Evolutionary conservation across 306 rosid species (phyloP).

Genomic region (Prunus persica): DNA sequence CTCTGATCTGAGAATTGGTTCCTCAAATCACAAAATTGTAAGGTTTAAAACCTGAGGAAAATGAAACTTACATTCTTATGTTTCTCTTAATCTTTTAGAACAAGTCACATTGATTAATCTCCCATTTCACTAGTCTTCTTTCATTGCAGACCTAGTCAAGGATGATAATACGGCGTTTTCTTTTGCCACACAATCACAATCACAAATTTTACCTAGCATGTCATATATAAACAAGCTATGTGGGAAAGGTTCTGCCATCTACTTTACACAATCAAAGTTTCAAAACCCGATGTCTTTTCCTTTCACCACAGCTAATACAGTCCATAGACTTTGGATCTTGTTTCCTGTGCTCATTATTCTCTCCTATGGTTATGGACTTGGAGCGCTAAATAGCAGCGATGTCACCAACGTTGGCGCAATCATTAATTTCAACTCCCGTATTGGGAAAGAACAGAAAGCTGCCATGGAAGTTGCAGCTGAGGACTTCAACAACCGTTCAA

Average conservation of each 20-base stretch:
- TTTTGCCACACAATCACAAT: background rate
- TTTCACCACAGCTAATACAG: background rate
- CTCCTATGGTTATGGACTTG: constrained; percentile 19
- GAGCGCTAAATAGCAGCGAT: constrained; percentile 7
- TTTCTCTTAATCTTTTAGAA: no score
- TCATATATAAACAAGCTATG: background rate
- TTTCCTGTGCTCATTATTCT: background rate
- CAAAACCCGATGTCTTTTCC: constrained; percentile 14
- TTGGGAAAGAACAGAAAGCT: constrained; percentile 42
- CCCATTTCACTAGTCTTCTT: background rate
- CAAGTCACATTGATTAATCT: background rate
- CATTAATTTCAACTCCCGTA: constrained; percentile 33
- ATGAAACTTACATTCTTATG: background rate
- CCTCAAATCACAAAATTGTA: no score
- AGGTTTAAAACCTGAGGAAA: no score
- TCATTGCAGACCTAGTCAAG: background rate
- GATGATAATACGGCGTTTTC: background rate
- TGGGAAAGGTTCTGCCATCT: background rate
- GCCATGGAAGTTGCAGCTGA: constrained; percentile 50
- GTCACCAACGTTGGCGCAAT: constrained; percentile 39
- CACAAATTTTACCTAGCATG: background rate
- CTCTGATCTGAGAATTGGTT: no score
- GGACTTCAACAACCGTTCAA: constrained; percentile 28
- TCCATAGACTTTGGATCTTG: constrained; percentile 14
- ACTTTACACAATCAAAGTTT: background rate